Evolutionary conservation across 2,329 filamentous ascomycete genomes (phyloP), one percentile per base, ranked within the genome.

Genomic region (Plenodomus tracheiphilus): DNA sequence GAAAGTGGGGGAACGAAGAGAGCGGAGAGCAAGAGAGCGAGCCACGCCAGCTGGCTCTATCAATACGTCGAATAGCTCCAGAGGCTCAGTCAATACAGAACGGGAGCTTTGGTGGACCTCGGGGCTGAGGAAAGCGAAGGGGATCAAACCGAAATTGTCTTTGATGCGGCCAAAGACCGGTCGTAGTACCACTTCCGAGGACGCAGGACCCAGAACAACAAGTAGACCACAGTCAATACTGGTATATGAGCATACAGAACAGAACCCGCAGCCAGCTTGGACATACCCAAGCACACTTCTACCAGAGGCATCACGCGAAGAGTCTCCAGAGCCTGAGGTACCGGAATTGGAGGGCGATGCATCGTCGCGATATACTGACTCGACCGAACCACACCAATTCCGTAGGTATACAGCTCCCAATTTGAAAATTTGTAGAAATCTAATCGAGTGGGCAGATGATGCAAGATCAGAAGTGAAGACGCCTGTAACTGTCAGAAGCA

Each of bases 1-100:
- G 53, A 71, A 61, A 38, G 66, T 74, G 35, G 72, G 72, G n/a
- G 56, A 71, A 49, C 65, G 69, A 9, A 64, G 58, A 47, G 66
- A 74, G 48, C 61, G 72, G 35, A 71, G 65, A 40, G 62, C 63
- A 20, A 59, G 54, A 46, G 59, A 70, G 47, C 56, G 54, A n/a
- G 50, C 62, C 17, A 51, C 44, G 30, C 53, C 58, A 15, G 54
- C 65, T 16, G 52, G 54, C 8, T 71, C 69, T 1, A 41, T 66
- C 38, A 64, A 49, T 42, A 69, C 65, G 18, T 63, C 63, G 4
- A 54, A 43, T 32, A 66, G 54, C 30, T 63, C 61, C n/a, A 54
- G 53, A 44, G 63, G 58, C 20, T 70, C 67, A 8, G 51, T 62
- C 16, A 51, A 52, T 4, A 53, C 51, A 17, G 65, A 70, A 16